phyloP scores from a whole-genome alignment of 2,329 filamentous ascomycete genomes.

The Ceratocystis cacaofunesta region DNA sequence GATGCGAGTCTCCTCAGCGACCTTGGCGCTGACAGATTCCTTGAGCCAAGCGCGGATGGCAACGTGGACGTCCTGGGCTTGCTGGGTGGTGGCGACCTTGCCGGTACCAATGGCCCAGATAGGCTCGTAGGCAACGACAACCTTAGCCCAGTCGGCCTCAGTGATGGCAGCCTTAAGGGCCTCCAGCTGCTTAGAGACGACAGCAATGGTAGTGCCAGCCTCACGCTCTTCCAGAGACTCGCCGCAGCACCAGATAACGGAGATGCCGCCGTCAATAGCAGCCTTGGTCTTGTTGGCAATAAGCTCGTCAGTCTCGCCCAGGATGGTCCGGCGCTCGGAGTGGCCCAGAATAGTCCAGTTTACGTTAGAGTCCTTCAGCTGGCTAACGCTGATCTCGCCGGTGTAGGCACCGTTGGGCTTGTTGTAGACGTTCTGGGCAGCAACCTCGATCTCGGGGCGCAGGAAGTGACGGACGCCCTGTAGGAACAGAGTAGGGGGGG shows the following conservation, averaged over 20 bases:
- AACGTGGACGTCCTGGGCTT: conserved; percentile 87
- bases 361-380: conserved; percentile 79
- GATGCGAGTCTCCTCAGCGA: conserved; percentile 76
- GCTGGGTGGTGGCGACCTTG: conserved; percentile 75
- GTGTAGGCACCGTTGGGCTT: conserved; percentile 95
- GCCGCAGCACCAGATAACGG: conserved; percentile 93
- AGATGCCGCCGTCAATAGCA: conserved; percentile 70
- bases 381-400: conserved; percentile 83
- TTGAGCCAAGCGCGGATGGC: conserved; percentile 83
- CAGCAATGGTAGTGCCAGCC: conserved; percentile 66
- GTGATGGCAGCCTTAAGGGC: conserved; percentile 62
- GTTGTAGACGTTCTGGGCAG: conserved; percentile 94
- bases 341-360: conserved; percentile 87
- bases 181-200: conserved; percentile 71
- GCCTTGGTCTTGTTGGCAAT: conserved; percentile 90
- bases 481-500: conserved; percentile 83
- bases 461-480: conserved; percentile 68
- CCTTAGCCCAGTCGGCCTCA: conserved; percentile 64
- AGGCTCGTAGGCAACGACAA: conserved; percentile 96
- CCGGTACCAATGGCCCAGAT: conserved; percentile 95
- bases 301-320: conserved; percentile 72
- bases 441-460: conserved; percentile 63
- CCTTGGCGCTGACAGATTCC: conserved; percentile 56
- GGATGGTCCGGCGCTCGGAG: conserved; percentile 82
- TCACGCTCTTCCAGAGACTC: conserved; percentile 91